Evolutionary conservation across 2,329 filamentous ascomycete genomes (phyloP).

Genomic region (Rhytidhysteron rufulum): DNA sequence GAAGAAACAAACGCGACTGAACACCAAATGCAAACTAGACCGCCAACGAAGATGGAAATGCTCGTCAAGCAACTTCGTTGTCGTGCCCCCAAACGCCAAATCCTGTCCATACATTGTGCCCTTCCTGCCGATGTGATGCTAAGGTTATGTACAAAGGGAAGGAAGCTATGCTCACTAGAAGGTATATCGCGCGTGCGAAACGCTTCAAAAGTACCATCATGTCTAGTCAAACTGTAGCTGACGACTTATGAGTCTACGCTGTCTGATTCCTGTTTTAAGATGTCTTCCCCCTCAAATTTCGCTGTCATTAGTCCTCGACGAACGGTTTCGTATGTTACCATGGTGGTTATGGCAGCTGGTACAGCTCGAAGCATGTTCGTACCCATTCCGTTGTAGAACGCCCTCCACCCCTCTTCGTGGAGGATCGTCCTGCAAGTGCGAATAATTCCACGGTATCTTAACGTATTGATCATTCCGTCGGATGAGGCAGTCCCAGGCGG

Average conservation of each 20-base stretch:
- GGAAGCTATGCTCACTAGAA: neutral
- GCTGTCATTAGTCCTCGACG: constrained; percentile 51
- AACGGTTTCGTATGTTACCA: constrained; percentile 90
- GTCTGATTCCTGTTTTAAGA: constrained; percentile 14
- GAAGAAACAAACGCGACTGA: no score
- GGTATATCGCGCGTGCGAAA: neutral
- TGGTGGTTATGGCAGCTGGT: constrained; percentile 92
- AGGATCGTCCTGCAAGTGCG: constrained; percentile 82
- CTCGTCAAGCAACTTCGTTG: neutral
- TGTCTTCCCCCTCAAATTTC: constrained; percentile 49
- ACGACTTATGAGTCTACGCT: no score
- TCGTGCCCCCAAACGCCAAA: neutral
- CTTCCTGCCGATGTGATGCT: neutral
- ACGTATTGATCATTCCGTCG: constrained; percentile 53
- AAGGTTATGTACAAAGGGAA: neutral
- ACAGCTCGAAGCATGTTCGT: constrained; percentile 97
- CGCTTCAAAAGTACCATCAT: neutral
- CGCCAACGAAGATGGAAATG: neutral
- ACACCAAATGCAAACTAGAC: no score
- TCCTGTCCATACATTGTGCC: neutral
- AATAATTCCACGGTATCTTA: constrained; percentile 71
- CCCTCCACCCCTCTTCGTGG: constrained; percentile 87
- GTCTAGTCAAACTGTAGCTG: no score
- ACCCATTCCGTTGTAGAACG: constrained; percentile 95
- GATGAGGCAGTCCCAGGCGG: constrained; percentile 47